These are phyloP conservation scores for Epichloe sp. DNA, from an alignment of 2,329 filamentous ascomycete genomes.

Conservation along the genomic window DNA sequence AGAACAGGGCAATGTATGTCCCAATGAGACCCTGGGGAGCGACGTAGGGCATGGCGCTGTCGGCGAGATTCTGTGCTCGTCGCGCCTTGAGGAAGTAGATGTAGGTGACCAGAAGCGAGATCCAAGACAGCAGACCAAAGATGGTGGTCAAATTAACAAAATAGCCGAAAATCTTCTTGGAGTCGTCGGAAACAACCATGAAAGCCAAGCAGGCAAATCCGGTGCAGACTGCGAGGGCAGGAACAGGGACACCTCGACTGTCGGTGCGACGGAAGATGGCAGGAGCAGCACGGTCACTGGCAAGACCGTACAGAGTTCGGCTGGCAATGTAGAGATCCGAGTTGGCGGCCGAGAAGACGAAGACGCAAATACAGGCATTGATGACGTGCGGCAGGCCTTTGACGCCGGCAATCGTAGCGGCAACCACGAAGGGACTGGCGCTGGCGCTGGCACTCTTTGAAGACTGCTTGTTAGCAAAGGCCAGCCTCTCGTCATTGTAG, in stretches of 20 bases:
- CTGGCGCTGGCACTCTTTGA: constrained; percentile 18
- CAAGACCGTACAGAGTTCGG: constrained; percentile 60
- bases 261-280: constrained; percentile 59
- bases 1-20: constrained; percentile 52
- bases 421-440: constrained; percentile 62
- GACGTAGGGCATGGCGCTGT: constrained; percentile 45
- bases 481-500: constrained; percentile 49
- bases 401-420: constrained; percentile 52
- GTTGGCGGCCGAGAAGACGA: constrained; percentile 67
- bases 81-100: constrained; percentile 53
- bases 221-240: constrained; percentile 47
- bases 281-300: constrained; percentile 59
- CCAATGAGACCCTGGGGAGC: constrained; percentile 62
- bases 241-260: constrained; percentile 56
- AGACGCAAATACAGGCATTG: constrained; percentile 62
- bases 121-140: constrained; percentile 54
- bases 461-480: constrained; percentile 37
- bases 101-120: constrained; percentile 54
- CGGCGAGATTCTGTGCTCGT: constrained; percentile 43
- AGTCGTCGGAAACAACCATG: constrained; percentile 48
- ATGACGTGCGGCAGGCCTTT: constrained; percentile 50
- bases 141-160: constrained; percentile 57
- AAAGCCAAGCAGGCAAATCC: constrained; percentile 54
- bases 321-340: constrained; percentile 66
- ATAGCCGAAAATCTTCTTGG: constrained; percentile 45